A percentile compares a stretch with the other conserved stretches of the same genome.
Evolutionary conservation across 768 basidiomycete genomes (phyloP).

Genomic region (Mrakia gelida): DNA sequence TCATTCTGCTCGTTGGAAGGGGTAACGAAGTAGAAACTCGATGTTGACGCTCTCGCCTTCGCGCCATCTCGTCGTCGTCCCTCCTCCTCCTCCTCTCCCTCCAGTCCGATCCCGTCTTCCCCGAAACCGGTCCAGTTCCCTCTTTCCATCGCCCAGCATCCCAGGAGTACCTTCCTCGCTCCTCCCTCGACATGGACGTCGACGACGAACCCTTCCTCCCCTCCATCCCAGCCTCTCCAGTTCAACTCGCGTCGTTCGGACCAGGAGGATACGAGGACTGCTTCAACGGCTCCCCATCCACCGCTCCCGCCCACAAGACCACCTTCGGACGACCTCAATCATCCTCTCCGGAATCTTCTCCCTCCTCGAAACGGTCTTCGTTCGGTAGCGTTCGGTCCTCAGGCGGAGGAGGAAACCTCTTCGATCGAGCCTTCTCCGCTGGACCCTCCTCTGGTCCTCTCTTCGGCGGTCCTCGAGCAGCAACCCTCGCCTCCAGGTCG

Average conservation of each 20-base stretch:
- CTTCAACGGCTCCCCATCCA: slow-evolving; percentile 14
- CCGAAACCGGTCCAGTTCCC: neutral
- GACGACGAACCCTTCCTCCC: slow-evolving; percentile 6
- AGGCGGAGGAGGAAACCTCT: slow-evolving; percentile 3
- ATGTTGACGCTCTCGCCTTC: neutral
- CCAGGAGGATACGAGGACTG: neutral
- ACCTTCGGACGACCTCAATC: slow-evolving; percentile 10
- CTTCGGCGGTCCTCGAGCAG: slow-evolving; percentile 12
- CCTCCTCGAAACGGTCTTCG: slow-evolving; percentile 5
- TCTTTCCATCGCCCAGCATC: neutral
- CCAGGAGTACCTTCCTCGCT: slow-evolving; percentile 14
- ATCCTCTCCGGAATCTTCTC: slow-evolving; percentile 9
- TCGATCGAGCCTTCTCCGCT: slow-evolving; percentile 19
- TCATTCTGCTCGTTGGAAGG: no score
- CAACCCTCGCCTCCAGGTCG: slow-evolving; percentile 3
- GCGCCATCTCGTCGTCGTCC: neutral
- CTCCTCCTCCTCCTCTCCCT: neutral
- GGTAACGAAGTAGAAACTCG: neutral
- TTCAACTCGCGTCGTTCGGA: neutral
- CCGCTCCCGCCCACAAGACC: slow-evolving; percentile 20
- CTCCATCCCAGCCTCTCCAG: slow-evolving; percentile 11
- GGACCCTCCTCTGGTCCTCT: neutral
- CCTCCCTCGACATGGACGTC: slow-evolving; percentile 19
- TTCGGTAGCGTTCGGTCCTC: neutral
- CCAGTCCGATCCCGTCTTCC: slow-evolving; percentile 15